Conservation (phyloP, 139 green algal genomes). For the Picochlorum sp. region DNA sequence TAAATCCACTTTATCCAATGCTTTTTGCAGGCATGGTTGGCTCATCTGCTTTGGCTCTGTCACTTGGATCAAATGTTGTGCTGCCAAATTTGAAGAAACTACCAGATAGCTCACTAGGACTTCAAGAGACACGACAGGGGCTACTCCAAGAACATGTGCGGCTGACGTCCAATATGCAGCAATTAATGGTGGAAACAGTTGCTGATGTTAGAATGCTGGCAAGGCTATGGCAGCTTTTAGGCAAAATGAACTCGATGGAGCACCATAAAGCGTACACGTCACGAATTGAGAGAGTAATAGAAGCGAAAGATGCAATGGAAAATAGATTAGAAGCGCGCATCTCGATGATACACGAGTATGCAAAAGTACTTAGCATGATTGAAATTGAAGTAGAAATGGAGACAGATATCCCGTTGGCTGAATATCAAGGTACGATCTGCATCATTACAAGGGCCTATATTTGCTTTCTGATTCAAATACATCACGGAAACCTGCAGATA, state of each 20-base stretch:
- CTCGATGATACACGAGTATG: slow-evolving; percentile 72
- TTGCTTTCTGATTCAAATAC: not conserved
- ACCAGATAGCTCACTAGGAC: slow-evolving; percentile 34
- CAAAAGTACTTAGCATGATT: slow-evolving; percentile 67
- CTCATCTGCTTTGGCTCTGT: slow-evolving; percentile 18
- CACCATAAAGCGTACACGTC: slow-evolving; percentile 39
- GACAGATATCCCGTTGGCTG: slow-evolving; percentile 45
- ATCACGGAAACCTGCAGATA: slow-evolving; percentile 35
- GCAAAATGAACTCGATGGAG: slow-evolving; percentile 76
- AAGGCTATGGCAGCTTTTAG: slow-evolving; percentile 78
- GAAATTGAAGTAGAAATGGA: slow-evolving; percentile 92
- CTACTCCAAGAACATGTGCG: slow-evolving; percentile 58
- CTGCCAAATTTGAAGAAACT: slow-evolving; percentile 77
- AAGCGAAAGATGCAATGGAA: slow-evolving; percentile 58
- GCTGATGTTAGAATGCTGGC: slow-evolving; percentile 77
- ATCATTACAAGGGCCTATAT: not conserved
- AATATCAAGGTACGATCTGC: slow-evolving; percentile 20
- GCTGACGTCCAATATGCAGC: slow-evolving; percentile 28
- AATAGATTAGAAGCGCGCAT: slow-evolving; percentile 43
- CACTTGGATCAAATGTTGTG: slow-evolving; percentile 47
- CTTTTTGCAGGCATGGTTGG: slow-evolving; percentile 43
- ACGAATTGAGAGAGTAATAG: slow-evolving; percentile 54
- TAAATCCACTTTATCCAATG: slow-evolving; percentile 65
- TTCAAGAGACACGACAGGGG: slow-evolving; percentile 60
- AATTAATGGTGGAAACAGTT: slow-evolving; percentile 35